Percentiles rank a stretch among this genome's conserved stretches.
These are phyloP conservation scores for Vachellia collinsii DNA, from an alignment of 306 rosid species.

Conservation along the genomic window DNA sequence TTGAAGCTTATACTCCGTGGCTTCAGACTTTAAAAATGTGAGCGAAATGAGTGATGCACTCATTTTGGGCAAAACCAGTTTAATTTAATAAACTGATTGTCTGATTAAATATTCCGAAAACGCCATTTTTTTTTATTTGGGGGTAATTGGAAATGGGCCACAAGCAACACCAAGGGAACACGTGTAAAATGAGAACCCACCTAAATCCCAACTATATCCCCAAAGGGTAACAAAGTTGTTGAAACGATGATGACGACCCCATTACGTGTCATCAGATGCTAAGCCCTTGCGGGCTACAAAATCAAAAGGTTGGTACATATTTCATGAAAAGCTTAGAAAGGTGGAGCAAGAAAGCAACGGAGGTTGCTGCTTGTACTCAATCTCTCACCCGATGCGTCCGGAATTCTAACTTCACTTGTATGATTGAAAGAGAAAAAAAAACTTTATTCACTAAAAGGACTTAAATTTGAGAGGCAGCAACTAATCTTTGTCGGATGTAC, in stretches of 20 bases:
- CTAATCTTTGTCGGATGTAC: no score
- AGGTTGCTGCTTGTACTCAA: neutral
- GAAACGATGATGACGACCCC: neutral
- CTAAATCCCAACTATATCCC: neutral
- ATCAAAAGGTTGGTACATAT: neutral
- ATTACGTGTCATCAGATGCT: neutral
- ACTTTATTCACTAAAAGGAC: no score
- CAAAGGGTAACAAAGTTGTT: neutral
- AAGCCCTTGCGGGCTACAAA: neutral
- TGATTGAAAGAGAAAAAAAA: no score
- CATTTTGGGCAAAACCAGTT: neutral
- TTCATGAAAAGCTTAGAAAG: neutral
- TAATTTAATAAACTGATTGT: neutral
- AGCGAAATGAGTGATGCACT: neutral
- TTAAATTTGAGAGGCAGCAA: no score
- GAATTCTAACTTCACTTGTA: neutral
- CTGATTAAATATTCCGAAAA: neutral
- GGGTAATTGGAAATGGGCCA: neutral
- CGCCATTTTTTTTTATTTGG: no score
- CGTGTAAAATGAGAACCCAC: neutral
- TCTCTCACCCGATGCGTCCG: constrained; percentile 4
- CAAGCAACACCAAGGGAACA: neutral
- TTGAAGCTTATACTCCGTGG: neutral
- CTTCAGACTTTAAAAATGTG: no score
- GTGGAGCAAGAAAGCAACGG: neutral